Base-by-base conservation (phyloP, 495 filamentous ascomycete species). In the Xylaria telfairii region DNA sequence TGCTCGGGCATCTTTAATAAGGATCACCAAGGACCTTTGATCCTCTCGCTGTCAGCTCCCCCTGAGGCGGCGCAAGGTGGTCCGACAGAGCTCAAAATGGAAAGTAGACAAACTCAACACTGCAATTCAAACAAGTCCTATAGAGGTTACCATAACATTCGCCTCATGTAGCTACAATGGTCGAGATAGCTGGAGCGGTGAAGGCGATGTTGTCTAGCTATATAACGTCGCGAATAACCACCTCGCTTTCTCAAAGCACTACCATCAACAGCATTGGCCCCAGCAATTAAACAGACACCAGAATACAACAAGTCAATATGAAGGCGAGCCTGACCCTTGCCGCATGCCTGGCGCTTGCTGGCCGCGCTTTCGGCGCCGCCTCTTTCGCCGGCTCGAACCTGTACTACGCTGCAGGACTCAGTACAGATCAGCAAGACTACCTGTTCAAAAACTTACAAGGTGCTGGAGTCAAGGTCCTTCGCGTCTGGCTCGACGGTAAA, bases 401-500 rank as follows among this genome's bases (percentile, higher is more conserved):
- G n/a, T 63, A 63, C 37, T 63, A 63, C 13, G 60, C 60, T 26
- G 60, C 60, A 12, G 60, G 60, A 9, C 37, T 63, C n/a, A 63
- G 41, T 37, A 63, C 60, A 2, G 41, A 41, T 41, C 37, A 63
- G 37, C 60, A 63, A 63, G 60, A 63, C 60, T 63, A 63, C 30
- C 37, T 63, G 4, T 63, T 63, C 60, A 41, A 41, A 19, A 63
- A 44, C 60, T 37, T 71, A 4, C 39, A 71, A 57, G 62, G 39
- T 17, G 34, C 69, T 15, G 42, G 61, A 2, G 51, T 71, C n/a
- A 66, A 68, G 34, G 69, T 71, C 21, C 69, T 71, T 67, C 69
- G 69, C 41, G 69, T 71, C 28, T 71, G 65, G 69, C 69, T 71
- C 51, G 65, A 71, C 21, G 65, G 65, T 37, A 19, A 47, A 26